Percentiles rank a stretch among this genome's conserved stretches.
These are phyloP conservation scores for Orbilia brochopaga DNA, from an alignment of 2,329 filamentous ascomycete species.

Conservation along the genomic window DNA sequence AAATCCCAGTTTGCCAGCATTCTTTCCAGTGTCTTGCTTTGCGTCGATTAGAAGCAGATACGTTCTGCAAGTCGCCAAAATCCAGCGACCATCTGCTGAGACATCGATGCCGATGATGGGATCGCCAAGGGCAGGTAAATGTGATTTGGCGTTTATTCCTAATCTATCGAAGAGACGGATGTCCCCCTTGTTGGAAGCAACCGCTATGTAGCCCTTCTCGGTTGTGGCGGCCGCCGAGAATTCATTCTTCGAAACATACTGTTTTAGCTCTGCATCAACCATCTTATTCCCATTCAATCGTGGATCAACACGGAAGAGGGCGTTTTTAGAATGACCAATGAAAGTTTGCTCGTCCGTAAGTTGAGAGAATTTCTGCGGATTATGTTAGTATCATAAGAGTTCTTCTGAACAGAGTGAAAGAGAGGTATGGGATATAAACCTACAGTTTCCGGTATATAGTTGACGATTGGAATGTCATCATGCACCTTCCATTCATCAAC, in stretches of 20 bases:
- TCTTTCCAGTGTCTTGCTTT: slow-evolving; percentile 89
- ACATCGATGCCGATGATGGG: slow-evolving; percentile 94
- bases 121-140: slow-evolving; percentile 92
- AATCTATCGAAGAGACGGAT: slow-evolving; percentile 95
- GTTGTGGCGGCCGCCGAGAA: slow-evolving; percentile 95
- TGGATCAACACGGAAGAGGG: slow-evolving; percentile 90
- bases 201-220: slow-evolving; percentile 93
- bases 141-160: slow-evolving; percentile 96
- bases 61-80: slow-evolving; percentile 89
- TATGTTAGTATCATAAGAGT: slow-evolving; percentile 54
- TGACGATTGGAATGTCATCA: slow-evolving; percentile 90
- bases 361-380: slow-evolving; percentile 82
- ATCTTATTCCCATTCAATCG: slow-evolving; percentile 89
- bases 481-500: slow-evolving; percentile 99
- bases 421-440: slow-evolving; percentile 53
- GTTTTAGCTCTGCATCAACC: slow-evolving; percentile 89
- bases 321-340: slow-evolving; percentile 88
- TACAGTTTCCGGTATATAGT: slow-evolving; percentile 86
- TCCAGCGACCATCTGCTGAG: slow-evolving; percentile 92
- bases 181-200: slow-evolving; percentile 97
- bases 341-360: slow-evolving; percentile 96
- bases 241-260: slow-evolving; percentile 95
- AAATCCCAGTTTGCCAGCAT: slow-evolving; percentile 97
- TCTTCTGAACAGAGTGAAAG: neutral
- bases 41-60: slow-evolving; percentile 94